Evolutionary conservation across 768 basidiomycete genomes (phyloP), one percentile per base, ranked within the genome.

Genomic region (Mycena polygramma): DNA sequence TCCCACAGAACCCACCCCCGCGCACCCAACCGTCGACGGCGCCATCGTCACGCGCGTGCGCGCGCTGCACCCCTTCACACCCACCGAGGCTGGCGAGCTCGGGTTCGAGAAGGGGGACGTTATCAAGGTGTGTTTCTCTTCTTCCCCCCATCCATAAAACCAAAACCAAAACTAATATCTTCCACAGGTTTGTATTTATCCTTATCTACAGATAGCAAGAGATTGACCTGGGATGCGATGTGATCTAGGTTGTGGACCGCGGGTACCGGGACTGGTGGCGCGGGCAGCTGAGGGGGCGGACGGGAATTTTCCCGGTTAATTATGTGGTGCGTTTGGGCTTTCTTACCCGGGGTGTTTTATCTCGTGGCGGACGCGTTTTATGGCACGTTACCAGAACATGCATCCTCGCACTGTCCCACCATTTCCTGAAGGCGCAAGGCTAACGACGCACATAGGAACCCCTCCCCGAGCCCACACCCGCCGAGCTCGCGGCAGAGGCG

Each of bases 211-310:
- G n/a, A n/a, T n/a, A n/a, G n/a, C n/a, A n/a, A n/a, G n/a, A n/a
- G n/a, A n/a, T 30, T 30, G 6, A 30, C 30, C 30, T 30, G n/a
- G n/a, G n/a, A n/a, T n/a, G 96, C 2, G 97, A 98, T 73, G 85
- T 97, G 55, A 96, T 98, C 84, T 95, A 96, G 76, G 69, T 71
- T 45, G 91, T 98, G 26, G 96, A 98, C 78, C 89, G 95, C 30
- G 93, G 92, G 26, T 97, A 97, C 80, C 93, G 94, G 75, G 96
- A 98, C 77, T 99, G 97, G 97, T 98, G 96, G 95, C 83, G 95
- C 26, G 97, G 97, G 0, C 96, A 98, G 74, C 80, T 97, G 53
- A 93, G 91, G 76, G 96, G 95, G 0, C 84, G 94, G 67, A 95
- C 96, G 4, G 96, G 96, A 52, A 99, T 99, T 55, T 98, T 99